phyloP scores from a whole-genome alignment of 345 rosid genomes.

The Populus alba region DNA sequence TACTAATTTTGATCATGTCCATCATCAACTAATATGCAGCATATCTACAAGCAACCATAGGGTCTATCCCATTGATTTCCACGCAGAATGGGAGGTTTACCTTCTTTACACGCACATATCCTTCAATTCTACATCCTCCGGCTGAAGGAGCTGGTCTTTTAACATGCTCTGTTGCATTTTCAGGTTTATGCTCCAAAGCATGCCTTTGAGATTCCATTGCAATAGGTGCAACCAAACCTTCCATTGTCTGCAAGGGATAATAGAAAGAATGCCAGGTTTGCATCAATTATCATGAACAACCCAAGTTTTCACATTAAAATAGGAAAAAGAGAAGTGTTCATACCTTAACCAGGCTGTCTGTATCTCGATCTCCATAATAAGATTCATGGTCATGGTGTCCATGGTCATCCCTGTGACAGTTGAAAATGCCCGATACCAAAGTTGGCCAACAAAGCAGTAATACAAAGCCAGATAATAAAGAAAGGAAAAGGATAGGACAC shows the following conservation, averaged over 20 bases:
- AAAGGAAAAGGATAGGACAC: neutral
- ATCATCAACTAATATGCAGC: neutral
- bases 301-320: neutral
- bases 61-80: neutral
- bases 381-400: slow-evolving; percentile 96
- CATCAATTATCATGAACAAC: neutral
- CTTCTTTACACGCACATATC: slow-evolving; percentile 94
- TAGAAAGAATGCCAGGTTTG: slow-evolving; percentile 2
- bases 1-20: neutral
- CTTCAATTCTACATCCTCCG: slow-evolving; percentile 97
- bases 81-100: slow-evolving; percentile 24
- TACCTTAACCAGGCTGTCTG: slow-evolving; percentile 92
- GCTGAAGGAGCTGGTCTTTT: slow-evolving; percentile 83
- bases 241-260: slow-evolving; percentile 61
- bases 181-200: slow-evolving; percentile 52
- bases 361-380: slow-evolving; percentile 97
- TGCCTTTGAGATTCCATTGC: slow-evolving; percentile 53
- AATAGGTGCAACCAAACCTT: slow-evolving; percentile 61
- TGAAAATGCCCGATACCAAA: slow-evolving; percentile 16
- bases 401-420: slow-evolving; percentile 67
- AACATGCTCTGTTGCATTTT: slow-evolving; percentile 28
- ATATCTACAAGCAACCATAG: slow-evolving; percentile 1
- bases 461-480: neutral
- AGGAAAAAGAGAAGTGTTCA: slow-evolving; percentile 8
- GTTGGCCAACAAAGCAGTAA: slow-evolving; percentile 1